Base-by-base conservation (phyloP, 2,329 filamentous ascomycete species). In the Fusarium palustre region DNA sequence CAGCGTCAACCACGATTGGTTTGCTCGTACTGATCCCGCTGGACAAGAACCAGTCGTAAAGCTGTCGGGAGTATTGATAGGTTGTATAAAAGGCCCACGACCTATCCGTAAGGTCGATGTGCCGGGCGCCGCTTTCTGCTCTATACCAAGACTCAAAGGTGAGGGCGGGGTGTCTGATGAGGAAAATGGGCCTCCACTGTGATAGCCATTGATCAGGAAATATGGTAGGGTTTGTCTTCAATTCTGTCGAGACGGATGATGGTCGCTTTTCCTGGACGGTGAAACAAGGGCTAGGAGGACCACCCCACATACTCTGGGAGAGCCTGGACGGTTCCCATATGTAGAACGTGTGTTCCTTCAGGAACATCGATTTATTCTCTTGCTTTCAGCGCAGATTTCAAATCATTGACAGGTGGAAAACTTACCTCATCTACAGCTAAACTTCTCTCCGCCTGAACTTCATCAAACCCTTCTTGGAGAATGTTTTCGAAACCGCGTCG, bases 81-180 rank as follows among this genome's bases (percentile, higher is more conserved):
- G 54, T 56, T 4, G 54, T 56, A 16, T 56, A 56, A 16, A 48
- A 56, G 8, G 43, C 15, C 54, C 54, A 56, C 30, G 54, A 56
- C 25, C 11, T 56, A n/a, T 56, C 54, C 10, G 43, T 24, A 33
- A 56, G 54, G 13, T 56, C 54, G 2, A 48, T 8, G 1, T 20
- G 8, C 3, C 54, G 43, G 2, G 54, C 54, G n/a, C 43, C 54
- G 13, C 54, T 48, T 48, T 55, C 52, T 6, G 52, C 52, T 30
- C 52, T 55, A 9, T 55, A 55, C 52, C 41, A 55, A 12, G 52
- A 55, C 20, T 55, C 41, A 11, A 55, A 55, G 11, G 41, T 46
- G 18, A 55, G 31, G 9, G 22, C 52, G 2, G 52, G 52, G 13
- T 55, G 52, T 36, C 52, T 18, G 11, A 55, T 55, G 0, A 55